A percentile compares a stretch with the other conserved stretches of the same genome.
Evolutionary conservation across 2,329 filamentous ascomycete genomes (phyloP).

Genomic region (Monosporascus sp.): DNA sequence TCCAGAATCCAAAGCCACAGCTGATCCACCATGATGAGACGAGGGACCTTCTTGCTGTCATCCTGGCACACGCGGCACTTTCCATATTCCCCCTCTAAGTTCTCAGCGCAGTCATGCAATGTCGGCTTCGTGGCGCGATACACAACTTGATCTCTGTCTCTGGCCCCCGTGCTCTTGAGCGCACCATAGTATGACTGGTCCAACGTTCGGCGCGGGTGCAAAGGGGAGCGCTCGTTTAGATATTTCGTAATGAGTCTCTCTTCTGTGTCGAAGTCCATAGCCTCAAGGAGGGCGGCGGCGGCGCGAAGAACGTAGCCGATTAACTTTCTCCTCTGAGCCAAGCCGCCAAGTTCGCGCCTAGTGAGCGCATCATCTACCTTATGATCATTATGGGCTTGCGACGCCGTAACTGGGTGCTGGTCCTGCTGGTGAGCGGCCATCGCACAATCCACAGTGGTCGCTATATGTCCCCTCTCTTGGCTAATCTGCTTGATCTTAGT

Average conservation of each 20-base stretch:
- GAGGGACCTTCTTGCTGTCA: constrained; percentile 1
- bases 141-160: constrained; percentile 16
- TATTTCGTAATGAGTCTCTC: constrained; percentile 2
- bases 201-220: constrained; percentile 22
- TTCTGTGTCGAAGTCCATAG: constrained; percentile 1
- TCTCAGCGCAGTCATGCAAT: background rate
- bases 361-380: background rate
- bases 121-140: constrained; percentile 5
- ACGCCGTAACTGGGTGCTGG: background rate
- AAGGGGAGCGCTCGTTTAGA: constrained; percentile 11
- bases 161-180: constrained; percentile 19
- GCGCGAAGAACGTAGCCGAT: background rate
- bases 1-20: constrained; percentile 10
- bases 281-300: background rate
- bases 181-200: constrained; percentile 26
- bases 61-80: constrained; percentile 1
- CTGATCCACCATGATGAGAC: constrained; percentile 11
- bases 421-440: background rate
- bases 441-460: background rate
- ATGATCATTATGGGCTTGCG: background rate
- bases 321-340: background rate
- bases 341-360: no score
- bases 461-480: background rate
- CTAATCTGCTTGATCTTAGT: constrained; percentile 1
- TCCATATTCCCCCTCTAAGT: background rate